phyloP scores from a whole-genome alignment of 139 green algal genomes.

The Pleodorina starrii region DNA sequence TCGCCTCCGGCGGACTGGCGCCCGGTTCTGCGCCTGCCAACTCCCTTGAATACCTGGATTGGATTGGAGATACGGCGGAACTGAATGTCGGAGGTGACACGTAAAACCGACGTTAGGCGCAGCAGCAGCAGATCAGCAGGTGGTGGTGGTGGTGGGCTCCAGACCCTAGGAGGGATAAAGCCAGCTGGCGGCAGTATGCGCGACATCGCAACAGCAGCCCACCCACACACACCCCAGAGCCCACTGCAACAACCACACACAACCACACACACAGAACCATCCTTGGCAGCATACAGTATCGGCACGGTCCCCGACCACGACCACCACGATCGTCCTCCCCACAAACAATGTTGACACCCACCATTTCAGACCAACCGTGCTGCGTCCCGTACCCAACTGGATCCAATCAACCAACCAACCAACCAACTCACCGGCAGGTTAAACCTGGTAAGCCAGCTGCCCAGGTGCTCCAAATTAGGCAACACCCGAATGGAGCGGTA shows the following conservation, averaged over 20 bases:
- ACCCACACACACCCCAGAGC: not conserved
- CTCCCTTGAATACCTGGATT: slow-evolving; percentile 11
- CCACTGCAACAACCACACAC: not conserved
- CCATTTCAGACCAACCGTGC: not conserved
- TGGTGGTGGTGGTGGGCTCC: not conserved
- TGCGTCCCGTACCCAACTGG: not conserved
- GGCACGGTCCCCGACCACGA: not conserved
- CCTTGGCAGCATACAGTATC: not conserved
- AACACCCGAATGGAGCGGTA: slow-evolving; percentile 60
- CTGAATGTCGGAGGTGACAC: too few relatives aligned
- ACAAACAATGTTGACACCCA: not conserved
- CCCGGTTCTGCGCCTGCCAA: not conserved
- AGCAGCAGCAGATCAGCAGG: not conserved
- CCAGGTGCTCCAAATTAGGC: slow-evolving; percentile 46
- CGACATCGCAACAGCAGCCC: not conserved
- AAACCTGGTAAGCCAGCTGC: not conserved
- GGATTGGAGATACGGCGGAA: too few relatives aligned
- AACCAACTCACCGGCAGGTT: not conserved
- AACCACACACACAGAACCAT: not conserved
- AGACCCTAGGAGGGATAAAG: not conserved
- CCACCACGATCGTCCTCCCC: not conserved
- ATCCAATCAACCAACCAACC: not conserved
- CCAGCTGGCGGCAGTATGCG: not conserved
- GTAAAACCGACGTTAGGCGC: too few relatives aligned
- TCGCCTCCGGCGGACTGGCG: not conserved